phyloP scores from a whole-genome alignment of 2,329 filamentous ascomycete species.

The Coniochaeta pulveracea region DNA sequence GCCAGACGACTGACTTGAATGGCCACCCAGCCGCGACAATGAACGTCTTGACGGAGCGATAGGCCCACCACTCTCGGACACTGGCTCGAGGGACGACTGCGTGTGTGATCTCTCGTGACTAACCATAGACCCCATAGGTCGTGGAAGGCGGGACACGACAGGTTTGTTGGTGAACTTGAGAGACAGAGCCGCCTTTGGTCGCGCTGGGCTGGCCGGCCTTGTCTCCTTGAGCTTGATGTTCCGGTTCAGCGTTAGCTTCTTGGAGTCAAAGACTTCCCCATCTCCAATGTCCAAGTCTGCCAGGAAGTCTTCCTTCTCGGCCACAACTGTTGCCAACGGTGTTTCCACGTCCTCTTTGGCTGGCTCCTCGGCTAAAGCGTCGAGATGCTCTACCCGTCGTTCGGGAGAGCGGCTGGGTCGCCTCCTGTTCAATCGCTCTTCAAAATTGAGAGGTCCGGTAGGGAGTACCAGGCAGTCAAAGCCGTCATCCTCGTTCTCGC shows the following conservation, averaged over 20 bases:
- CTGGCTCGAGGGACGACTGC: conserved; percentile 74
- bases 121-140: conserved; percentile 57
- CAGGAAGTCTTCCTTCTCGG: conserved; percentile 66
- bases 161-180: conserved; percentile 84
- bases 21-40: conserved; percentile 51
- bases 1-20: conserved; percentile 58
- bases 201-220: conserved; percentile 56
- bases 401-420: conserved; percentile 49
- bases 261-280: conserved; percentile 68
- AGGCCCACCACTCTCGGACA: conserved; percentile 78
- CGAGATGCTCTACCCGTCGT: conserved; percentile 17
- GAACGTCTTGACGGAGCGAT: conserved; percentile 49
- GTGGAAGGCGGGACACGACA: conserved; percentile 64
- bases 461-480: conserved; percentile 84
- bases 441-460: conserved; percentile 71
- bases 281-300: conserved; percentile 79
- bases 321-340: conserved; percentile 21
- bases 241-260: conserved; percentile 75
- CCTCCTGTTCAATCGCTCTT: conserved; percentile 63
- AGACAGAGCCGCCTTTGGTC: conserved; percentile 66
- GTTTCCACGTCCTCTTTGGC: conserved; percentile 11
- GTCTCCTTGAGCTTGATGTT: conserved; percentile 81
- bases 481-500: conserved; percentile 86
- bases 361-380: conserved; percentile 21
- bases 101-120: conserved; percentile 56